Base-by-base conservation (phyloP, 2,329 filamentous ascomycete genomes). In the Aspergillus sp. region DNA sequence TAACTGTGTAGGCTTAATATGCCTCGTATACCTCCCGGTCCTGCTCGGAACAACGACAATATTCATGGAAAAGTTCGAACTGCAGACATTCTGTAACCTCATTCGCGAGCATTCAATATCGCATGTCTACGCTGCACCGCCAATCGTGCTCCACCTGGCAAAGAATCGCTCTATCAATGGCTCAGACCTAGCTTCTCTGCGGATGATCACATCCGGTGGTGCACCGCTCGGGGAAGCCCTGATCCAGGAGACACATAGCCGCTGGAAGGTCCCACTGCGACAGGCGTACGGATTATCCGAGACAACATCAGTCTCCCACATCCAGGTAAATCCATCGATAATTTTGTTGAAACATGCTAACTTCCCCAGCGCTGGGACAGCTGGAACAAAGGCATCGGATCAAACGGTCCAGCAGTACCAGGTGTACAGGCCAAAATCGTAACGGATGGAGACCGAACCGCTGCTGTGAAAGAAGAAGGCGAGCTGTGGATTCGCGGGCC, bases 401-500 rank as follows among this genome's bases (percentile, higher is more conserved):
- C 60, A 37, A 59, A 46, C 17, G 62, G 64, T 0, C 51, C 58
- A 15, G 47, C 42, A 4, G 22, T 62, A 5, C 75, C 17, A 3
- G 52, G 50, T 2, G n/a, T 65, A 6, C 51, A 56, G 13, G 54
- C 53, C 3, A 60, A 61, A 19, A 58, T 61, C 37, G 42, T 63
- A 2, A 30, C 50, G 2, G 20, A 54, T 2, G 51, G 52, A 5
- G 46, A 40, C 3, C 27, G n/a, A 19, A 45, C 44, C 13, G 40
- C 57, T 3, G 40, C 41, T 0, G 20, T 30, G 6, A 57, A 51
- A 2, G 46, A 61, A 52, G 54, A 64, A 48, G 82, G 81, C 30
- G 82, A 84, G 34, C 48, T 57, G 22, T 52, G 64, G 71, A 79
- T 93, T 59, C 86, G 86, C 60, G 90, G 90, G 0, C 90, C 89